Evolutionary conservation across 768 basidiomycete genomes (phyloP).

Genomic region (Lentinula edodes): DNA sequence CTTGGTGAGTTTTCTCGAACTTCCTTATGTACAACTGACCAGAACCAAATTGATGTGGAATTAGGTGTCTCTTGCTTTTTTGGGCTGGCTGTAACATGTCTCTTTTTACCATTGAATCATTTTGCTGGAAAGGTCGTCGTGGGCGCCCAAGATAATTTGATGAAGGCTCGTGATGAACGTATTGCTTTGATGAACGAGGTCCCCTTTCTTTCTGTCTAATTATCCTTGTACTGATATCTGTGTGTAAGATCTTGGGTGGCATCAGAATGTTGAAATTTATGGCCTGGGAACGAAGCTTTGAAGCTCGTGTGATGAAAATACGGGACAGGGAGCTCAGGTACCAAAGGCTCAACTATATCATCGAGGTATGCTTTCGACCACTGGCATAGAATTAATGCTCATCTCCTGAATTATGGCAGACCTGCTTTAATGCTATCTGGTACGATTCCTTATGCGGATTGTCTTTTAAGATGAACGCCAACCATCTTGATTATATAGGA

Average conservation of each 20-base stretch:
- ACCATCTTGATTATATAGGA: slow-evolving; percentile 26
- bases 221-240: background rate
- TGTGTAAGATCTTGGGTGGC: slow-evolving; percentile 66
- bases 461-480: background rate
- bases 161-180: slow-evolving; percentile 90
- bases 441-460: slow-evolving; percentile 11
- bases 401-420: slow-evolving; percentile 19
- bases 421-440: slow-evolving; percentile 45
- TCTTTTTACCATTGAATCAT: slow-evolving; percentile 77
- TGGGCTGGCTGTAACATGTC: slow-evolving; percentile 70
- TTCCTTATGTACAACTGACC: background rate
- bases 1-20: slow-evolving; percentile 45
- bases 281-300: slow-evolving; percentile 91
- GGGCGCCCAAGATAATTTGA: slow-evolving; percentile 73
- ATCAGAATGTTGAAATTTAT: slow-evolving; percentile 97
- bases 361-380: slow-evolving; percentile 49
- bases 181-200: slow-evolving; percentile 86
- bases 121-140: slow-evolving; percentile 77
- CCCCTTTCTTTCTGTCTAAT: slow-evolving; percentile 1
- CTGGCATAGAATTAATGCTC: background rate
- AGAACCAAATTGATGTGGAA: background rate
- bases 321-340: slow-evolving; percentile 79
- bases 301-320: slow-evolving; percentile 63
- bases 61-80: slow-evolving; percentile 65
- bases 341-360: slow-evolving; percentile 81